Evolutionary conservation across 257 asterid species (phyloP).

Genomic region (Capsicum pubescens): DNA sequence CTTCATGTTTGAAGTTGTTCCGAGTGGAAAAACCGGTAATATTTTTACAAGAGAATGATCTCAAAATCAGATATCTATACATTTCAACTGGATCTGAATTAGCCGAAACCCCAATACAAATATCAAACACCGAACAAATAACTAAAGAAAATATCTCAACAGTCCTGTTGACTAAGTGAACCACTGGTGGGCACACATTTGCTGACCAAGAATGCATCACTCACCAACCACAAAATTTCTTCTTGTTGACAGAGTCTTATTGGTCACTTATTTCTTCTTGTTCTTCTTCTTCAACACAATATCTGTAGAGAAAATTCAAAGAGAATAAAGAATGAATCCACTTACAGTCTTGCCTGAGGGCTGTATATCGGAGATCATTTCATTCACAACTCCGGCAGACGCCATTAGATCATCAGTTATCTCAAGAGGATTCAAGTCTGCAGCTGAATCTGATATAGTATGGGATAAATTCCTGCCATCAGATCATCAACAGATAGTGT

Average conservation of each 20-base stretch:
- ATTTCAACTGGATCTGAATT: too few species aligned
- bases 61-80: too few species aligned
- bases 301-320: neutral
- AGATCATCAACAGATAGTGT: slow-evolving; percentile 40
- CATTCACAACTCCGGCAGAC: slow-evolving; percentile 53
- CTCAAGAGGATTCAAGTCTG: slow-evolving; percentile 48
- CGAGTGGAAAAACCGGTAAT: too few species aligned
- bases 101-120: too few species aligned
- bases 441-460: slow-evolving; percentile 40
- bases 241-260: neutral
- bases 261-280: neutral
- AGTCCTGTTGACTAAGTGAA: neutral
- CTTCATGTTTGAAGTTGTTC: too few species aligned
- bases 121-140: too few species aligned
- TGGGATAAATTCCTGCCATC: slow-evolving; percentile 45
- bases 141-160: neutral
- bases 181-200: neutral
- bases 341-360: slow-evolving; percentile 51
- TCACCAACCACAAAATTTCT: neutral
- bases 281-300: neutral
- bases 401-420: slow-evolving; percentile 46
- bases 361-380: slow-evolving; percentile 55
- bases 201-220: neutral
- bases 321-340: neutral
- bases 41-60: too few species aligned